Conservation (phyloP, 176 grass and related monocot genomes). For the Musa beccarii region DNA sequence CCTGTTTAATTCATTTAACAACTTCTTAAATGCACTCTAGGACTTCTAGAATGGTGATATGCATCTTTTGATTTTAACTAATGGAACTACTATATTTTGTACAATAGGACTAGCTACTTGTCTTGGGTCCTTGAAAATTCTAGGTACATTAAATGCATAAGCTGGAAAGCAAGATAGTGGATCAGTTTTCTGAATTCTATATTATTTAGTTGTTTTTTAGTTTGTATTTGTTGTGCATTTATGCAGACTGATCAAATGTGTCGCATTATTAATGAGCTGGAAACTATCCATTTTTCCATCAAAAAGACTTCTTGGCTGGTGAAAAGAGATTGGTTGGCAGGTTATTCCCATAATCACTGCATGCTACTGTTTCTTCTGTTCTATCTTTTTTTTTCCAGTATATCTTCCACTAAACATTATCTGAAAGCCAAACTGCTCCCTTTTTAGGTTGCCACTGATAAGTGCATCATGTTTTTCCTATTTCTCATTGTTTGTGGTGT, state of each 20-base stretch:
- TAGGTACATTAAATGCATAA: background rate
- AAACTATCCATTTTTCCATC: slow-evolving; percentile 43
- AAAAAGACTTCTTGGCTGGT: slow-evolving; percentile 49
- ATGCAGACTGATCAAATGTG: slow-evolving; percentile 52
- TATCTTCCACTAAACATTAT: background rate
- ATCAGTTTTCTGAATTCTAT: too few species aligned
- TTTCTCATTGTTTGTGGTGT: slow-evolving; percentile 85
- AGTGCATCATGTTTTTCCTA: slow-evolving; percentile 86
- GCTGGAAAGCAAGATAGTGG: background rate
- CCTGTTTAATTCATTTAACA: too few species aligned
- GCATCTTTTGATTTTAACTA: too few species aligned
- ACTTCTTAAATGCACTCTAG: too few species aligned
- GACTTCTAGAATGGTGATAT: too few species aligned
- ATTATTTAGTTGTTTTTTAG: background rate
- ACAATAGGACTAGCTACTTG: background rate
- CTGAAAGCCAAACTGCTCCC: background rate
- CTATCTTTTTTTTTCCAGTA: background rate
- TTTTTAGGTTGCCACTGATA: slow-evolving; percentile 92
- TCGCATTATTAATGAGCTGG: slow-evolving; percentile 47
- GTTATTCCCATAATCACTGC: slow-evolving; percentile 2
- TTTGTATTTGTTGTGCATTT: background rate
- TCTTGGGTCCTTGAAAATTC: background rate
- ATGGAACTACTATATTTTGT: too few species aligned
- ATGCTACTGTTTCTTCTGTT: background rate
- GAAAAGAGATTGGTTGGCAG: slow-evolving; percentile 54